A percentile compares a stretch with the other conserved stretches of the same genome.
Evolutionary conservation across 2,329 filamentous ascomycete genomes (phyloP).

Genomic region (Ceratocystis variospora): DNA sequence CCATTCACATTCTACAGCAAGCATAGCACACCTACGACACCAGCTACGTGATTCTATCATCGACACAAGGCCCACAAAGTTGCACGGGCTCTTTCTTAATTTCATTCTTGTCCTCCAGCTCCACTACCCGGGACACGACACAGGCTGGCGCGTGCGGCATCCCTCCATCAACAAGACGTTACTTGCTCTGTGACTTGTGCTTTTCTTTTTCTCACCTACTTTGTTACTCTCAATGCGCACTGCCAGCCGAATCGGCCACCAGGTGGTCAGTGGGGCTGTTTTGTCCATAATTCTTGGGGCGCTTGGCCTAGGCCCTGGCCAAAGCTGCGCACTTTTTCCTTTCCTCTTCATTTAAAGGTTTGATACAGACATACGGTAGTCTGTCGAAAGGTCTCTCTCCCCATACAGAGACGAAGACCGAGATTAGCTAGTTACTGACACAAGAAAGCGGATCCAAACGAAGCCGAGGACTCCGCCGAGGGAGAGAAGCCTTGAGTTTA

Average conservation of each 20-base stretch:
- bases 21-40: background rate
- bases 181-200: background rate
- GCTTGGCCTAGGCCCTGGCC: background rate
- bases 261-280: background rate
- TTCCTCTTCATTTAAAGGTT: conserved; percentile 9
- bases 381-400: background rate
- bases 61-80: background rate
- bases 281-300: background rate
- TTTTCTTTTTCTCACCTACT: background rate
- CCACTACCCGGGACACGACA: background rate
- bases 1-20: background rate
- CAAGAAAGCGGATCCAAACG: background rate
- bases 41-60: background rate
- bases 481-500: background rate
- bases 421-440: background rate
- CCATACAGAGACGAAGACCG: background rate
- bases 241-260: conserved; percentile 4
- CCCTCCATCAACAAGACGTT: background rate
- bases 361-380: background rate
- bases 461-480: background rate
- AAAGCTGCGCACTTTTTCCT: conserved; percentile 5
- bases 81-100: conserved; percentile 3
- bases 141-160: background rate
- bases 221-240: background rate
- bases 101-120: background rate